These are phyloP conservation scores for Hermanozyma aechmeae DNA, from an alignment of 805 yeast genomes.

Conservation along the genomic window DNA sequence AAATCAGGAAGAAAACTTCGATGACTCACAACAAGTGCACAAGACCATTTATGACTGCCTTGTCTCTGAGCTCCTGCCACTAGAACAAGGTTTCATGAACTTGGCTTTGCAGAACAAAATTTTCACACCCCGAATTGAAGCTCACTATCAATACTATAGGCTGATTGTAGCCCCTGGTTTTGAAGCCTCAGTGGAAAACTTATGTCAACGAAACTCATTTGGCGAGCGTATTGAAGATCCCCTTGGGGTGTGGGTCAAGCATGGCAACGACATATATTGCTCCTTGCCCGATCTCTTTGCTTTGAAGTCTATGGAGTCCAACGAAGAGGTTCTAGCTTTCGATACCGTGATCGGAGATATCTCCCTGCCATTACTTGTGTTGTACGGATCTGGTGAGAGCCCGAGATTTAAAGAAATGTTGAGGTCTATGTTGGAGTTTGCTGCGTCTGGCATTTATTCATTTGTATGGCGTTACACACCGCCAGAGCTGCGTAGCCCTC, in stretches of 20 bases:
- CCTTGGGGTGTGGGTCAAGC: conserved; percentile 37
- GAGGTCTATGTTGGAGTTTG: conserved; percentile 46
- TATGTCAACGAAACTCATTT: conserved; percentile 22
- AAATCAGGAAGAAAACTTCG: too few species aligned
- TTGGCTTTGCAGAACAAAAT: conserved; percentile 38
- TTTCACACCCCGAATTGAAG: conserved; percentile 52
- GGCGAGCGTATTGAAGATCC: conserved; percentile 16
- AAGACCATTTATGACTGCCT: background rate
- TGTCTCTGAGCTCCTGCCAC: conserved; percentile 1
- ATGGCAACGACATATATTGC: conserved; percentile 49
- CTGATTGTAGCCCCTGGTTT: conserved; percentile 19
- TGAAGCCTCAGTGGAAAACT: conserved; percentile 9
- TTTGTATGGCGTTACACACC: conserved; percentile 72
- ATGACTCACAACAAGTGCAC: too few species aligned
- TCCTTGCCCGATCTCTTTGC: conserved; percentile 73
- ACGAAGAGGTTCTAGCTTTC: conserved; percentile 24
- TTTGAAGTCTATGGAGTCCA: conserved; percentile 45
- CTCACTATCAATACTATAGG: conserved; percentile 50
- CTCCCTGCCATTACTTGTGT: conserved; percentile 42
- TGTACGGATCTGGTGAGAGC: conserved; percentile 60
- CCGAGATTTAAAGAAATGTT: conserved; percentile 48
- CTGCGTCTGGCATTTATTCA: conserved; percentile 55
- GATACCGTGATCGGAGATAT: conserved; percentile 62
- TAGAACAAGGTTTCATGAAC: conserved; percentile 21
- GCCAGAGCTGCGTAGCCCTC: conserved; percentile 4